Evolutionary conservation across 176 grass and related monocot genomes (phyloP).

Genomic region (Thinopyrum elongatum): DNA sequence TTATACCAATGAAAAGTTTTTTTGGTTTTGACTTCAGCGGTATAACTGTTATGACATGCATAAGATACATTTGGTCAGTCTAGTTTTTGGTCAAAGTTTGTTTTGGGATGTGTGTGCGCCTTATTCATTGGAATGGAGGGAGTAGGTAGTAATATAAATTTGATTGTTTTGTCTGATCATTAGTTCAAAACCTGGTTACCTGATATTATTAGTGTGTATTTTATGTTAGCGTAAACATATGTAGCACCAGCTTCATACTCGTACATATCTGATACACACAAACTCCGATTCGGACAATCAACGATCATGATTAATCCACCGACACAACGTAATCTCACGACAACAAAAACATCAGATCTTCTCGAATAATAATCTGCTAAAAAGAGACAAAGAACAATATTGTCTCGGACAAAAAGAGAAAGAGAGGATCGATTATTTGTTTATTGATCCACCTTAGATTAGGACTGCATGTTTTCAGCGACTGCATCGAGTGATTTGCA

Average conservation of each 20-base stretch:
- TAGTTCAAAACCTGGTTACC: too few relatives aligned
- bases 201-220: too few relatives aligned
- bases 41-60: too few relatives aligned
- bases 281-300: neutral
- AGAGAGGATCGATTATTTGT: neutral
- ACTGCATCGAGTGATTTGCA: neutral
- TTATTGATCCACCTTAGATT: neutral
- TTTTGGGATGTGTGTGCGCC: too few relatives aligned
- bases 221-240: too few relatives aligned
- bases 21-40: too few relatives aligned
- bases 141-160: too few relatives aligned
- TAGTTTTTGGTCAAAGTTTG: too few relatives aligned
- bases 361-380: neutral
- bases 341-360: neutral
- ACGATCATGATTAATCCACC: neutral
- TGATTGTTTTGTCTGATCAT: too few relatives aligned
- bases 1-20: too few relatives aligned
- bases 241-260: neutral
- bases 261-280: neutral
- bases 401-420: neutral
- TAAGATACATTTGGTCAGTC: too few relatives aligned
- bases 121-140: too few relatives aligned
- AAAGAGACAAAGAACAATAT: neutral
- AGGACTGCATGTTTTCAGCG: neutral
- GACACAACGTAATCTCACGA: neutral